Evolutionary conservation across 1,284 basidiomycete genomes (phyloP).

Genomic region (Wolfiporia cocos): DNA sequence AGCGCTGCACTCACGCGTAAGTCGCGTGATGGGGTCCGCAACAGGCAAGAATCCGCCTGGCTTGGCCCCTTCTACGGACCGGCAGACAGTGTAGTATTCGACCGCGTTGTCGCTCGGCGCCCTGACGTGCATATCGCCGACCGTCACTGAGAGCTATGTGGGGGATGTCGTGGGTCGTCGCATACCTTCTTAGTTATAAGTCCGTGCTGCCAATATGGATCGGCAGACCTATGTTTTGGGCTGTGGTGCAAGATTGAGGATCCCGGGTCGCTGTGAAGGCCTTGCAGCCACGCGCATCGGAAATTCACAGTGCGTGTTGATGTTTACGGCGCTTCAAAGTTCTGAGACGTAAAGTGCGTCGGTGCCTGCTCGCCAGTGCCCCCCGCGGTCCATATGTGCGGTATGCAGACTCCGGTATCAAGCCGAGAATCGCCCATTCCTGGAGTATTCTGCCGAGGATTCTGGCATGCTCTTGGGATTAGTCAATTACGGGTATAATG

Average conservation of each 20-base stretch:
- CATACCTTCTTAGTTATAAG: conserved; percentile 6
- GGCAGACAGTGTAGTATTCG: conserved; percentile 50
- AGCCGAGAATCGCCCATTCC: not conserved
- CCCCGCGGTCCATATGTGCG: not conserved
- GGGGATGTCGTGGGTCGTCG: conserved; percentile 9
- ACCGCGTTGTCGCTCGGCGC: conserved; percentile 51
- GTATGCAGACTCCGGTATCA: not conserved
- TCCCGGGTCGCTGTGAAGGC: conserved; percentile 4
- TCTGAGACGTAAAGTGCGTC: not conserved
- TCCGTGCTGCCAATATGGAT: conserved; percentile 1
- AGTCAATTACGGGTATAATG: too few species aligned
- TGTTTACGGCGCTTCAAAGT: conserved; percentile 2
- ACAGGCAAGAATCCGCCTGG: conserved; percentile 18
- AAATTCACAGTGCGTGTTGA: conserved; percentile 11
- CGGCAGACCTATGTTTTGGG: conserved; percentile 4
- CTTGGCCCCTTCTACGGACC: conserved; percentile 22
- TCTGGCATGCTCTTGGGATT: too few species aligned
- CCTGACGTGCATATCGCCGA: conserved; percentile 47
- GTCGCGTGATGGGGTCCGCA: conserved; percentile 30
- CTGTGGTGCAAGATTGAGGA: conserved; percentile 6
- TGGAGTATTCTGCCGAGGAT: too few species aligned
- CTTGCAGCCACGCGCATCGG: conserved; percentile 7
- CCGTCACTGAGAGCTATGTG: conserved; percentile 7
- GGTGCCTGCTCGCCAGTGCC: not conserved
- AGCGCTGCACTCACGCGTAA: conserved; percentile 34